Evolutionary conservation across 768 basidiomycete genomes (phyloP), one percentile per base, ranked within the genome.

Genomic region (Podaxis carcinomalis): DNA sequence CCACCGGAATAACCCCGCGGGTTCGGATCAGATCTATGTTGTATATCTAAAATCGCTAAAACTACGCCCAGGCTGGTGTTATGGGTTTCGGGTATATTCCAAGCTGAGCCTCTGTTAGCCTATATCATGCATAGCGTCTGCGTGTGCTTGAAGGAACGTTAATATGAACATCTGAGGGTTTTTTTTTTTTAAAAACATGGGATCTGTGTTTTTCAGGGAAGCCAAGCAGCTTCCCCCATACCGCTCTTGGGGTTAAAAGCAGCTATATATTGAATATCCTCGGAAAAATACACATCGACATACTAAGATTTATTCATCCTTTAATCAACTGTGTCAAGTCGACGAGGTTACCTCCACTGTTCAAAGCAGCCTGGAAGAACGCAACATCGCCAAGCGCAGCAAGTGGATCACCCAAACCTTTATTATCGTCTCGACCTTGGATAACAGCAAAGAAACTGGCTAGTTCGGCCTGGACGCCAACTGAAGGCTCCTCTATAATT

Each of bases 351-450:
- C 90, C 90, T 19, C 81, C 73, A 65, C 87, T 88, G 39, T 81
- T 86, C 75, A 94, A 74, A 28, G 83, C 83, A 27, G 89, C 92
- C 74, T 95, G 80, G 62, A 95, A 88, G 66, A 93, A 77, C 27
- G 88, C 90, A 28, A 95, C 85, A 69, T 95, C 93, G 63, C 75
- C 75, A 63, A 95, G 72, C 32, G 91, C 85, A 16, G 75, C 83
- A 37, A 77, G 70, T 27, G 89, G 88, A 63, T 83, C 80, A 13
- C 89, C 90, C 19, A 86, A 52, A 4, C 67, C 69, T 63, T 72
- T 62, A 21, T 67, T 81, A 63, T 84, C 83, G 32, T 81, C 77
- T 56, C 77, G 77, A 5, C 83, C 83, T 36, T 69, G 69, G n/a
- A 83, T 70, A n/a, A 77, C 81, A 7, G 74, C 74, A 61, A 87